Percentiles rank a stretch among this genome's conserved stretches.
These are phyloP conservation scores for Pseudopyrenochaeta lycopersici DNA, from an alignment of 2,329 filamentous ascomycete species.

Conservation along the genomic window DNA sequence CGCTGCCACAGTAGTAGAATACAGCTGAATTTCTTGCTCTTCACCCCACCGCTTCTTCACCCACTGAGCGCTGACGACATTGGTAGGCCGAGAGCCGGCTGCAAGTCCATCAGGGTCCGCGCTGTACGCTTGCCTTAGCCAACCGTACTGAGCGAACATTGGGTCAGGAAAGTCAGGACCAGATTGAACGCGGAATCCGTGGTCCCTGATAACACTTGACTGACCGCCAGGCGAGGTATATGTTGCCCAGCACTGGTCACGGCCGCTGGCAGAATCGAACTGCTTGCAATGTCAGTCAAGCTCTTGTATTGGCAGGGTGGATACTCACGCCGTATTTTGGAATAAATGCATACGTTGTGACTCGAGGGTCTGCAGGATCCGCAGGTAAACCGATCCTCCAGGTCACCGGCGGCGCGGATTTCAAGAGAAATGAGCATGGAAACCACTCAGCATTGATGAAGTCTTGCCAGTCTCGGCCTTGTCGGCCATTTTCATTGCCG, in stretches of 20 bases:
- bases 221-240: background rate
- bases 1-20: background rate
- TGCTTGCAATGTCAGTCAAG: background rate
- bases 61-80: background rate
- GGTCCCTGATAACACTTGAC: background rate
- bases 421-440: background rate
- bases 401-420: background rate
- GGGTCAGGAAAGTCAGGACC: background rate
- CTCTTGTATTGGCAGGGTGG: too few species aligned
- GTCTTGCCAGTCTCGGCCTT: background rate
- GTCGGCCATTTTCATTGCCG: background rate
- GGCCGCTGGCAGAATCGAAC: background rate
- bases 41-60: background rate
- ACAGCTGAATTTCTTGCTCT: background rate
- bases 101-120: background rate
- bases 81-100: background rate
- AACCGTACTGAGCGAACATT: background rate
- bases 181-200: background rate
- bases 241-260: background rate
- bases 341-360: background rate
- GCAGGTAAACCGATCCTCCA: background rate
- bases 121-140: background rate
- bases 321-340: background rate
- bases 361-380: background rate
- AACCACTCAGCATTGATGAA: background rate